Percentiles rank a stretch among this genome's conserved stretches.
phyloP scores from a whole-genome alignment of 352 stramenopile genomes.

The Globisporangium yorkense region DNA sequence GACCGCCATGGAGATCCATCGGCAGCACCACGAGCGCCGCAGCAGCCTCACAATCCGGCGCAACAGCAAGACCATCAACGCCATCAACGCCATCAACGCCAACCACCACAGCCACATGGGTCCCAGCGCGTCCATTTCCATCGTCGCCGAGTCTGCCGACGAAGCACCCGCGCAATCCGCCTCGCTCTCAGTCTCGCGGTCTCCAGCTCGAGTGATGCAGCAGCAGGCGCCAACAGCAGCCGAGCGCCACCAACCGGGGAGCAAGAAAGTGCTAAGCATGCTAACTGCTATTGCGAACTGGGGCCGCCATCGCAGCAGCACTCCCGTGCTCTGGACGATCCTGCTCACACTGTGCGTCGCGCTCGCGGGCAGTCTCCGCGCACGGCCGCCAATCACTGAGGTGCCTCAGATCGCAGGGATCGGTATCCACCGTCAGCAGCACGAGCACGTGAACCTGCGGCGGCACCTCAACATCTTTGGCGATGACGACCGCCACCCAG shows the following conservation, averaged over 20 bases:
- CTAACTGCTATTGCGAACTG: background rate
- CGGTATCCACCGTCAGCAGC: background rate
- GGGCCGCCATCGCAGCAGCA: background rate
- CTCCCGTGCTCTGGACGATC: constrained; percentile 7
- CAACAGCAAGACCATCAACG: constrained; percentile 5
- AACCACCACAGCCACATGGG: no score
- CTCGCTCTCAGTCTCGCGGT: background rate
- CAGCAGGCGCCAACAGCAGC: background rate
- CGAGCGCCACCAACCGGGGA: background rate
- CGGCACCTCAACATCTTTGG: constrained; percentile 42
- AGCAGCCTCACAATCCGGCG: constrained; percentile 3
- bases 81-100: no score
- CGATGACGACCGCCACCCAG: constrained; percentile 27
- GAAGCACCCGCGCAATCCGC: background rate
- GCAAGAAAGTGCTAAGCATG: no score
- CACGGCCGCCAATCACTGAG: background rate
- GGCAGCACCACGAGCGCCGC: background rate
- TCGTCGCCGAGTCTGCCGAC: background rate
- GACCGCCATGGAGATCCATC: no score
- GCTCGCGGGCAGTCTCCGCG: background rate
- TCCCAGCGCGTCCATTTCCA: no score
- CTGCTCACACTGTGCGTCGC: constrained; percentile 1
- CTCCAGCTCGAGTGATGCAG: background rate
- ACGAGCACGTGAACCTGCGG: background rate
- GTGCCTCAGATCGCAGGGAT: background rate